Evolutionary conservation across 306 rosid genomes (phyloP).

Genomic region (Amphicarpaea edgeworthii): DNA sequence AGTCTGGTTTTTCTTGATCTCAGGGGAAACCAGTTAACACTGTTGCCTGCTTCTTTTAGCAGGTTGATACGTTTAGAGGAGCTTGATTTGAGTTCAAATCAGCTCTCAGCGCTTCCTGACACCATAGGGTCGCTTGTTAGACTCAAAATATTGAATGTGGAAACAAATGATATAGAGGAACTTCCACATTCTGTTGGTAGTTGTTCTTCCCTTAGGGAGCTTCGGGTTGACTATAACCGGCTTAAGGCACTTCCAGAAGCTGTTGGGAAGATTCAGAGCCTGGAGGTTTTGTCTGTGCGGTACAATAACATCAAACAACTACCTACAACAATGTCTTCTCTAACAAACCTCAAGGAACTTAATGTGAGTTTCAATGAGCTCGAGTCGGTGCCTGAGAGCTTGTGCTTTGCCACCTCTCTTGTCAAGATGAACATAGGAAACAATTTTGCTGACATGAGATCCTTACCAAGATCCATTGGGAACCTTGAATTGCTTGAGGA

Average conservation of each 20-base stretch:
- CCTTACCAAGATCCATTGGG: constrained; percentile 83
- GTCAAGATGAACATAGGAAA: constrained; percentile 86
- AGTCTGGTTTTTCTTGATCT: constrained; percentile 69
- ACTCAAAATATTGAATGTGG: constrained; percentile 71
- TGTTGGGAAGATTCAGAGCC: constrained; percentile 78
- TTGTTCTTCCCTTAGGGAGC: constrained; percentile 75
- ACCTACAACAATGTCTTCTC: constrained; percentile 87
- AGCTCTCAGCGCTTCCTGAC: constrained; percentile 70
- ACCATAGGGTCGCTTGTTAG: constrained; percentile 72
- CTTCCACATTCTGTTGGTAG: constrained; percentile 80
- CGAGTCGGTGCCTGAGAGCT: constrained; percentile 85
- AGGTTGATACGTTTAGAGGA: constrained; percentile 74
- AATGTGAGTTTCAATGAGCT: constrained; percentile 91
- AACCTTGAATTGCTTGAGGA: constrained; percentile 94
- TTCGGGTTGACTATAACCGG: constrained; percentile 74
- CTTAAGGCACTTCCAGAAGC: constrained; percentile 95
- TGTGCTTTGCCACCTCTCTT: constrained; percentile 83
- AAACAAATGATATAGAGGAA: constrained; percentile 86
- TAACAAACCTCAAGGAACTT: constrained; percentile 77
- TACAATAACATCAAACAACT: constrained; percentile 82
- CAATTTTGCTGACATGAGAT: constrained; percentile 84
- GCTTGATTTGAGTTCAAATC: constrained; percentile 84
- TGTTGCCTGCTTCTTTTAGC: constrained; percentile 75
- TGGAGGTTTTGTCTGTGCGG: constrained; percentile 76
- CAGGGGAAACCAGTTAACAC: constrained; percentile 65